Evolutionary conservation across 805 yeast species (phyloP).

Genomic region (Sugiyamaella valdiviana): DNA sequence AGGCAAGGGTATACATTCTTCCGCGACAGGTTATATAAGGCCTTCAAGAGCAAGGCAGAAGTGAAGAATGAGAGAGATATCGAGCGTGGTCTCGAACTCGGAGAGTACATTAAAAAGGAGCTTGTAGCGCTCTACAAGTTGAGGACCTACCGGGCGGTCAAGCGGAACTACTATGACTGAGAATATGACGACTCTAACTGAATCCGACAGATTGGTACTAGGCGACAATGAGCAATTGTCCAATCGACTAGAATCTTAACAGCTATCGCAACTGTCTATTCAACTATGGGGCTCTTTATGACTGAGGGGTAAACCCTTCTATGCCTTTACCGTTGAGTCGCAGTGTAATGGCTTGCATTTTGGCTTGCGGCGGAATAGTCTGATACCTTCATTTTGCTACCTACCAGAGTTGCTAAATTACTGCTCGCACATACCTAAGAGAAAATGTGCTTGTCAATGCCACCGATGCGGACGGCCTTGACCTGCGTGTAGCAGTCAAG

Average conservation of each 20-base stretch:
- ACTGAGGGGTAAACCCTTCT: too few relatives aligned
- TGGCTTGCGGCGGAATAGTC: too few relatives aligned
- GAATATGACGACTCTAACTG: neutral
- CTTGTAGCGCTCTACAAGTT: constrained; percentile 33
- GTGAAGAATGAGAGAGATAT: constrained; percentile 25
- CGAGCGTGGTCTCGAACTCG: constrained; percentile 29
- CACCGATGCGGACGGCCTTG: constrained; percentile 62
- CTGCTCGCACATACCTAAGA: too few relatives aligned
- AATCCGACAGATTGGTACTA: too few relatives aligned
- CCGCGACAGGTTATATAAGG: constrained; percentile 25
- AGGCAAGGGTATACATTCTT: constrained; percentile 30
- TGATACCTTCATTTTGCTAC: neutral
- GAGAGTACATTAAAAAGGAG: constrained; percentile 35
- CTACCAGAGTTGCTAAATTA: too few relatives aligned
- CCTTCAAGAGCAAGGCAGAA: constrained; percentile 27
- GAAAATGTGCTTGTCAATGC: constrained; percentile 1
- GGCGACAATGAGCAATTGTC: too few relatives aligned
- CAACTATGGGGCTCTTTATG: too few relatives aligned
- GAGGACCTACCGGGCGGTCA: constrained; percentile 33
- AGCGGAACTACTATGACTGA: constrained; percentile 25
- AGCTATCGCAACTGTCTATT: too few relatives aligned
- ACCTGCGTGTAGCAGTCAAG: constrained; percentile 64
- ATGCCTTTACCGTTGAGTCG: too few relatives aligned
- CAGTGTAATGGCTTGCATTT: too few relatives aligned
- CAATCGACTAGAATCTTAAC: too few relatives aligned